phyloP scores from a whole-genome alignment of 768 basidiomycete species.

The Atractiella rhizophila region DNA sequence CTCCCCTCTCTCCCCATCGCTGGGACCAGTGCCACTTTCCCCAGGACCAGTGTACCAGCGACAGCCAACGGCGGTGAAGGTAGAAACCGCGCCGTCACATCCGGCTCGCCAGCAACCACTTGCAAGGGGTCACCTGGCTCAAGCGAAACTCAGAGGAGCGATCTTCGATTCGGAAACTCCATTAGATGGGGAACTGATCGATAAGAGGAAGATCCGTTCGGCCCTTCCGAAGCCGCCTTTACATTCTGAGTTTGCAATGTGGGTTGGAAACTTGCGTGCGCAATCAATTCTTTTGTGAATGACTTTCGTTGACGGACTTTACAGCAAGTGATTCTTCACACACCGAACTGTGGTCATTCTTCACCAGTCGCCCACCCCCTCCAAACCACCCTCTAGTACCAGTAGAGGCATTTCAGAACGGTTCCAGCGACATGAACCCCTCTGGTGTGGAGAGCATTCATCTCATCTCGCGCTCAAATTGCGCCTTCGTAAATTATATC shows the following conservation, averaged over 20 bases:
- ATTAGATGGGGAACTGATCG: not conserved
- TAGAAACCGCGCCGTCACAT: too few species aligned
- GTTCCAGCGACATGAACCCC: conserved; percentile 9
- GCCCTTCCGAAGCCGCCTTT: conserved; percentile 14
- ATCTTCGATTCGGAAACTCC: not conserved
- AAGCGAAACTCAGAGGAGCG: conserved; percentile 5
- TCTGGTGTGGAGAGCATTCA: conserved; percentile 58
- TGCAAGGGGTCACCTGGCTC: conserved; percentile 9
- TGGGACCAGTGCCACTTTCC: too few species aligned
- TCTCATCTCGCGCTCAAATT: conserved; percentile 78
- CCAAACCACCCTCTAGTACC: not conserved
- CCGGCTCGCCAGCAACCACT: too few species aligned
- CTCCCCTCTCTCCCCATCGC: too few species aligned
- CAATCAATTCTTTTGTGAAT: too few species aligned
- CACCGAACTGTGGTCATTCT: conserved; percentile 66
- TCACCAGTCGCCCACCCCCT: conserved; percentile 26
- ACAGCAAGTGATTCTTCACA: conserved; percentile 61
- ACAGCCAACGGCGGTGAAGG: too few species aligned
- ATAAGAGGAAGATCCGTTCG: not conserved
- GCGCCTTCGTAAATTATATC: conserved; percentile 69
- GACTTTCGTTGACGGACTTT: too few species aligned
- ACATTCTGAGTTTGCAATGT: conserved; percentile 37
- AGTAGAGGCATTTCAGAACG: not conserved
- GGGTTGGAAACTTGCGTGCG: conserved; percentile 73
- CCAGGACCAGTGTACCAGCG: too few species aligned